Conservation (phyloP, 176 grass and related monocot genomes). For the Guadua angustifolia region DNA sequence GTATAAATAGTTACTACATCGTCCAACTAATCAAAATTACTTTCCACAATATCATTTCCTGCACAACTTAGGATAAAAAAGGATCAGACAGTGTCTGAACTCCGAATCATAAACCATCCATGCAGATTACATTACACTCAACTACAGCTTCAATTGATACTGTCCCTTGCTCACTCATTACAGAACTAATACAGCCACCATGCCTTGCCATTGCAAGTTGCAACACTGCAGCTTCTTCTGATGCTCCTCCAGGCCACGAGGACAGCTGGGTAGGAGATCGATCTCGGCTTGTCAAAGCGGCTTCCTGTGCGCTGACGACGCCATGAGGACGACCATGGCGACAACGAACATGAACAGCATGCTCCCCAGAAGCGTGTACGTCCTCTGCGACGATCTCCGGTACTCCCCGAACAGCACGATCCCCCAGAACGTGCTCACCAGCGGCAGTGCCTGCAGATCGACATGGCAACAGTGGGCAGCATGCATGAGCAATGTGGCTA, state of each 20-base stretch:
- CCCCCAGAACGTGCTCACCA: conserved; percentile 80
- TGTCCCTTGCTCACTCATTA: neutral
- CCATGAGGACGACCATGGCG: conserved; percentile 85
- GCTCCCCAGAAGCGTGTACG: conserved; percentile 69
- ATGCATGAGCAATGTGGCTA: neutral
- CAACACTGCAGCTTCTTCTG: neutral
- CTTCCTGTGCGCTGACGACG: conserved; percentile 74
- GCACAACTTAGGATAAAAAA: neutral
- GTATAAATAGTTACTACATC: too few relatives aligned
- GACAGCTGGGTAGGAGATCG: neutral
- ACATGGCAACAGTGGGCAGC: neutral
- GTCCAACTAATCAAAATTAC: too few relatives aligned
- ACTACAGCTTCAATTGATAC: neutral
- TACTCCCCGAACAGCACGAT: conserved; percentile 76
- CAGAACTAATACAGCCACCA: neutral
- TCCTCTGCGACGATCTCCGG: conserved; percentile 52
- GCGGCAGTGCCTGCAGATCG: conserved; percentile 65
- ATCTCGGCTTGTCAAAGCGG: neutral
- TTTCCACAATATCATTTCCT: neutral
- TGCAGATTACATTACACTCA: neutral
- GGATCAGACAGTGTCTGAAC: neutral
- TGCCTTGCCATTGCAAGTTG: neutral
- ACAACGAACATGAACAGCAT: conserved; percentile 89
- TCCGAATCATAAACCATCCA: neutral
- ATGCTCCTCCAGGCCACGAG: neutral